Evolutionary conservation across 2,329 filamentous ascomycete genomes (phyloP), one percentile per base, ranked within the genome.

Genomic region (Pseudogymnoascus sp.): DNA sequence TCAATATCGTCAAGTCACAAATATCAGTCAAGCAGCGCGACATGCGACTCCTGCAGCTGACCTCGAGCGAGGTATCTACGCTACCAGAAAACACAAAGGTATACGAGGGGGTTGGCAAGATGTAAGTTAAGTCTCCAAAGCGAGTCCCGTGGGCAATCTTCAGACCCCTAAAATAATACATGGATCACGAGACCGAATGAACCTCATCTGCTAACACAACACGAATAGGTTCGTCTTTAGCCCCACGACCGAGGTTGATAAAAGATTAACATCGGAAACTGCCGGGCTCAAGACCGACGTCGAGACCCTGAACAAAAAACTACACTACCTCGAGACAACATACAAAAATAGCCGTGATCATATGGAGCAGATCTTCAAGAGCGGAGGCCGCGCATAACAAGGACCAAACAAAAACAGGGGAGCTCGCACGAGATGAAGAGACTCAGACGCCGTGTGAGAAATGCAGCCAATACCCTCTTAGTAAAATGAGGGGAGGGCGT

Each of bases 81-180:
- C 77, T 99, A 64, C 88, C 92, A 3, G 74, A 83, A 16, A 84
- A 88, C 58, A 94, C 91, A 0, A 87, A 87, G 33, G 85, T 96
- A 28, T 99, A 97, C 71, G 93, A 97, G 77, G 93, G 93, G 5
- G 89, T 97, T 9, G 94, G 94, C 60, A 99, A 97, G 79, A 97
- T 99, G 94, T 97, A 76, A 71, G 87, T 77, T 25, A 28, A 19
- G 14, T 19, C 39, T 30, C 41, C 36, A 16, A 9, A 30, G 25
- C n/a, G 58, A 35, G 22, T 60, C 38, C 58, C 22, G 58, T 39
- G 35, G 35, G 58, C 22, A 60, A 60, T 41, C 33, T 16, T 19
- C 49, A 33, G 28, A 33, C 49, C 28, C 49, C 49, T 55, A 55
- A 55, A 55, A 33, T 5, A 33, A 14, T 33, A 33, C 28, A n/a